phyloP scores from a whole-genome alignment of 225 moss, liverwort and hornwort genomes.

The Sphagnum tenellum region DNA sequence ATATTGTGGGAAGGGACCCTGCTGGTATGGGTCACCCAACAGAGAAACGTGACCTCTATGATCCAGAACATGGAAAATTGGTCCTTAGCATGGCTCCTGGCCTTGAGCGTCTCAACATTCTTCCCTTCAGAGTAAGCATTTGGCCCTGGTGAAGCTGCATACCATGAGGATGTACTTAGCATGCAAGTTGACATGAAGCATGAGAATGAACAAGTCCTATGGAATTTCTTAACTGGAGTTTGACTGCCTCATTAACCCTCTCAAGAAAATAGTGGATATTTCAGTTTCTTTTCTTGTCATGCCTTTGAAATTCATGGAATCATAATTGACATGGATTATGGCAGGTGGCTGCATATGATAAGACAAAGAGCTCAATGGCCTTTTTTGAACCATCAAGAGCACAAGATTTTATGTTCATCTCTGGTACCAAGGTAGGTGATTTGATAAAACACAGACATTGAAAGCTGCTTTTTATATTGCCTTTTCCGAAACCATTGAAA shows the following conservation, averaged over 20 bases:
- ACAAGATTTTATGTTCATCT: conserved; percentile 87
- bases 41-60: conserved; percentile 72
- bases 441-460: too few species aligned
- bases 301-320: neutral
- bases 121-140: conserved; percentile 79
- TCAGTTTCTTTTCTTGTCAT: neutral
- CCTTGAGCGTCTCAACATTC: conserved; percentile 72
- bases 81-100: conserved; percentile 91
- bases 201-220: too few species aligned
- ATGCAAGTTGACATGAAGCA: too few species aligned
- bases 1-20: conserved; percentile 89
- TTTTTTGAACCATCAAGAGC: conserved; percentile 88
- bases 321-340: neutral
- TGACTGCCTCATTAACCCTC: too few species aligned
- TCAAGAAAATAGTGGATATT: too few species aligned
- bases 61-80: conserved; percentile 82
- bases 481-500: neutral
- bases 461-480: too few species aligned
- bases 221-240: too few species aligned
- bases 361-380: conserved; percentile 69
- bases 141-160: too few species aligned
- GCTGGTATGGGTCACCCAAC: conserved; percentile 95
- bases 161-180: too few species aligned
- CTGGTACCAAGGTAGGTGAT: conserved; percentile 82
- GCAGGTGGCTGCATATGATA: conserved; percentile 99